Base-by-base conservation (phyloP, 2,329 filamentous ascomycete genomes). In the Trichophyton rubrum region DNA sequence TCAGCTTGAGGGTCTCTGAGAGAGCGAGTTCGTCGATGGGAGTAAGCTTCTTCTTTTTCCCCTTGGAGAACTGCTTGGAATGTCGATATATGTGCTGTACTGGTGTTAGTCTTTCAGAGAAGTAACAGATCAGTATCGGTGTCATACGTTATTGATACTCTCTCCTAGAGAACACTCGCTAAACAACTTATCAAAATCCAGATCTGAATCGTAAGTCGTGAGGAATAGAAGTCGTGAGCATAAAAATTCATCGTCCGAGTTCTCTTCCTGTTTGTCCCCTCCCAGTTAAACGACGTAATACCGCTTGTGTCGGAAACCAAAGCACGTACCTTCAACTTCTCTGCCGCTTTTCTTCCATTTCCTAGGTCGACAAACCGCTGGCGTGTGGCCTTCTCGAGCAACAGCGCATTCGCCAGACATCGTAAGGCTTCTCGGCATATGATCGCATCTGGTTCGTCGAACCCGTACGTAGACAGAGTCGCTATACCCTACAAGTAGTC, bases 171-270 rank as follows among this genome's bases (percentile, higher is more conserved):
- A 74, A 68, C 90, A 76, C 24, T 89, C 75, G 59, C 84, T 79
- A 56, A 92, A 82, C 8, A 93, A 78, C 2, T 77, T 74, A 17
- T 80, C 74, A 59, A 90, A 82, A 68, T 89, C 78, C 63, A 88
- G 73, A n/a, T 81, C 82, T 11, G 87, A 86, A 63, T 82, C 82
- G 71, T 95, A 95, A 0, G 90, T 95, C 35, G 85, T 82, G 9
- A 93, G 79, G 67, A 95, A 91, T 15, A 95, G 76, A 49, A 95
- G 83, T 59, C 90, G 82, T n/a, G 86, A 86, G 62, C 82, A 75
- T 1, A 97, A 79, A 72, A 97, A 96, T 69, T 97, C 91, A 66
- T 95, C 87, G 63, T 97, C 90, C 60, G 82, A 80, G 66, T 79
- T 85, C 63, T 90, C 86, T 61, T 80, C 85, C 79, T 82, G 63